Evolutionary conservation across 139 green algal species (phyloP).

Genomic region (Bryopsis sp.): DNA sequence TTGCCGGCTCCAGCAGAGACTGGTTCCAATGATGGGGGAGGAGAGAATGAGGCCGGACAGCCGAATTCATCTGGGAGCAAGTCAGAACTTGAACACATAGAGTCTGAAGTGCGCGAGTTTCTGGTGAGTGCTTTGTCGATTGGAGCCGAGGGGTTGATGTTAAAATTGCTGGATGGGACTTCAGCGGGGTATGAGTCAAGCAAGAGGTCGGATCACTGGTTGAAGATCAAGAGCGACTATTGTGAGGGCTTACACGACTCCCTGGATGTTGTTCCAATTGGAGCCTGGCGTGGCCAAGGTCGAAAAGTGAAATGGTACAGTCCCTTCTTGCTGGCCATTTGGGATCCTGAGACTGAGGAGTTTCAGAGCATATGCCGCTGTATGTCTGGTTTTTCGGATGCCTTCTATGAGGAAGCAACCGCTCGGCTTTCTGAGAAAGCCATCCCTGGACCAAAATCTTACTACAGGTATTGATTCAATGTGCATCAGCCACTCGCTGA

Average conservation of each 20-base stretch:
- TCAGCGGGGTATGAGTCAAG: slow-evolving; percentile 59
- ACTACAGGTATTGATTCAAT: too few relatives aligned
- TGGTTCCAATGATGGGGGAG: not conserved
- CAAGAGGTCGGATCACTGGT: slow-evolving; percentile 62
- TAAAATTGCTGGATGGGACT: slow-evolving; percentile 66
- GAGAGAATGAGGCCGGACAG: not conserved
- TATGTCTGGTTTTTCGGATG: slow-evolving; percentile 87
- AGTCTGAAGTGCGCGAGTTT: slow-evolving; percentile 25
- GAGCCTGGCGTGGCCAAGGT: slow-evolving; percentile 67
- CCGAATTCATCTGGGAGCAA: not conserved
- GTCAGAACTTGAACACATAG: not conserved
- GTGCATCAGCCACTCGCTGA: slow-evolving; percentile 30
- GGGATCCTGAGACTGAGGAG: slow-evolving; percentile 55
- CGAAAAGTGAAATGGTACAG: slow-evolving; percentile 58
- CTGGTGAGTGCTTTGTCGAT: slow-evolving; percentile 44
- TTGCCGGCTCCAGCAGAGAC: not conserved
- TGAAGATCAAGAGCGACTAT: slow-evolving; percentile 85
- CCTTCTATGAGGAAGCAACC: slow-evolving; percentile 65
- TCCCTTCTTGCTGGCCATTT: slow-evolving; percentile 83
- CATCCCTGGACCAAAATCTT: slow-evolving; percentile 39
- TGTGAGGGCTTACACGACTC: slow-evolving; percentile 67
- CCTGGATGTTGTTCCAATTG: slow-evolving; percentile 88
- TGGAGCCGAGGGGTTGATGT: slow-evolving; percentile 71
- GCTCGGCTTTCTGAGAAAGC: slow-evolving; percentile 30
- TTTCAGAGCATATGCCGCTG: slow-evolving; percentile 66